phyloP scores from a whole-genome alignment of 1,284 basidiomycete genomes.

The Paramarasmius palmivorus region DNA sequence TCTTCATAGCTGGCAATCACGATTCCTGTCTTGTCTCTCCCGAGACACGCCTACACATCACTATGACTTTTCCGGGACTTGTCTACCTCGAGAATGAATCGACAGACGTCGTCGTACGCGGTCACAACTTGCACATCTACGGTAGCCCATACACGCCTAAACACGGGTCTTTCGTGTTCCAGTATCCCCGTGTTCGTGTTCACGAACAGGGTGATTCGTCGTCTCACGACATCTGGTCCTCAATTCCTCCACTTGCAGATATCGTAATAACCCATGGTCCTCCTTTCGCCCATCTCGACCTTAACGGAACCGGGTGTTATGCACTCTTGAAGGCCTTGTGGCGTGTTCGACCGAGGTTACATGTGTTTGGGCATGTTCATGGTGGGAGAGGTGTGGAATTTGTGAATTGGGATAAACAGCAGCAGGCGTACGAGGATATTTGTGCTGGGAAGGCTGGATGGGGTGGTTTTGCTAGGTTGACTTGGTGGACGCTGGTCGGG shows the following conservation, averaged over 20 bases:
- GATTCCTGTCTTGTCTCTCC: conserved; percentile 26
- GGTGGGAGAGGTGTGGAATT: conserved; percentile 32
- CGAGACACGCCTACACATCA: not conserved
- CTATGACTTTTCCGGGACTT: conserved; percentile 21
- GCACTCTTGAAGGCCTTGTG: conserved; percentile 32
- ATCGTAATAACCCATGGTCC: conserved; percentile 46
- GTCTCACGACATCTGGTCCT: conserved; percentile 21
- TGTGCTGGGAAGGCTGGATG: conserved; percentile 23
- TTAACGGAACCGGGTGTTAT: conserved; percentile 27
- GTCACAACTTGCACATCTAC: no score
- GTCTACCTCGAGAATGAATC: conserved; percentile 32
- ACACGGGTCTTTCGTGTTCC: conserved; percentile 35
- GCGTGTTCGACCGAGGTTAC: conserved; percentile 33
- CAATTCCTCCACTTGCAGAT: conserved; percentile 31
- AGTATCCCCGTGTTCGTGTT: conserved; percentile 29
- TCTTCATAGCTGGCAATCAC: conserved; percentile 45
- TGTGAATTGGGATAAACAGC: conserved; percentile 19
- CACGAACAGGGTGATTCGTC: conserved; percentile 4
- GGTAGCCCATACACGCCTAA: conserved; percentile 36
- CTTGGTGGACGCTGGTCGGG: conserved; percentile 15
- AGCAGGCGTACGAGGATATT: conserved; percentile 32
- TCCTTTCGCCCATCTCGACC: conserved; percentile 34
- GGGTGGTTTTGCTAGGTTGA: conserved; percentile 20
- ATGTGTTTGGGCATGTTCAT: conserved; percentile 46
- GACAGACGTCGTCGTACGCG: conserved; percentile 22